Evolutionary conservation across 768 basidiomycete species (phyloP).

Genomic region (Calocera viscosa): DNA sequence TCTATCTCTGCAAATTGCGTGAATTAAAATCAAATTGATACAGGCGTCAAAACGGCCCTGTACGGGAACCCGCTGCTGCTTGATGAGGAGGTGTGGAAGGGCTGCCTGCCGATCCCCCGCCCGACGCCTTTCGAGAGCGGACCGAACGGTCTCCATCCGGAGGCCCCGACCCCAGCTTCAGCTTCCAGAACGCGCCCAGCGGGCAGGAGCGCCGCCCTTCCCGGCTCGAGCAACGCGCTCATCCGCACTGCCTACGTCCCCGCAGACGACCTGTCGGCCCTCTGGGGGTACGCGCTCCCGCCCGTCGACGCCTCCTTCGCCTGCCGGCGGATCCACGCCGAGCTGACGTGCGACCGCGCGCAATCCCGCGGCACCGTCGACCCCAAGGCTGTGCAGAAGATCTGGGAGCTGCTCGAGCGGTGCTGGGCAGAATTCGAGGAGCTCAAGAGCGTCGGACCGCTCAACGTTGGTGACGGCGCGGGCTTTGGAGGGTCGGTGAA

Average conservation of each 20-base stretch:
- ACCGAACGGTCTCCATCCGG: slow-evolving; percentile 3
- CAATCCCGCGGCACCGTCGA: slow-evolving; percentile 47
- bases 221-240: slow-evolving; percentile 34
- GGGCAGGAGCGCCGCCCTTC: slow-evolving; percentile 41
- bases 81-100: slow-evolving; percentile 1
- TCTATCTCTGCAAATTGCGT: slow-evolving; percentile 10
- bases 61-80: slow-evolving; percentile 1
- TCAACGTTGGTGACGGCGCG: neutral
- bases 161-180: slow-evolving; percentile 30
- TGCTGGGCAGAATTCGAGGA: slow-evolving; percentile 77
- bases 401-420: slow-evolving; percentile 73
- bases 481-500: neutral
- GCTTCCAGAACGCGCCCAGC: slow-evolving; percentile 28
- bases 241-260: slow-evolving; percentile 15
- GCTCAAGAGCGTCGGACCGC: slow-evolving; percentile 26
- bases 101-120: slow-evolving; percentile 13
- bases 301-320: slow-evolving; percentile 64
- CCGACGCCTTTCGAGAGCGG: slow-evolving; percentile 53
- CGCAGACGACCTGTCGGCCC: slow-evolving; percentile 17
- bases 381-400: slow-evolving; percentile 51
- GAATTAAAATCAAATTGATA: slow-evolving; percentile 35
- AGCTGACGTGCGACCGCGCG: slow-evolving; percentile 68
- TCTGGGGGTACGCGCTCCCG: slow-evolving; percentile 33
- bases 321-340: slow-evolving; percentile 64
- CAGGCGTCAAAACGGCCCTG: slow-evolving; percentile 41